phyloP scores from a whole-genome alignment of 768 basidiomycete species.

The Tephrocybe sp. region DNA sequence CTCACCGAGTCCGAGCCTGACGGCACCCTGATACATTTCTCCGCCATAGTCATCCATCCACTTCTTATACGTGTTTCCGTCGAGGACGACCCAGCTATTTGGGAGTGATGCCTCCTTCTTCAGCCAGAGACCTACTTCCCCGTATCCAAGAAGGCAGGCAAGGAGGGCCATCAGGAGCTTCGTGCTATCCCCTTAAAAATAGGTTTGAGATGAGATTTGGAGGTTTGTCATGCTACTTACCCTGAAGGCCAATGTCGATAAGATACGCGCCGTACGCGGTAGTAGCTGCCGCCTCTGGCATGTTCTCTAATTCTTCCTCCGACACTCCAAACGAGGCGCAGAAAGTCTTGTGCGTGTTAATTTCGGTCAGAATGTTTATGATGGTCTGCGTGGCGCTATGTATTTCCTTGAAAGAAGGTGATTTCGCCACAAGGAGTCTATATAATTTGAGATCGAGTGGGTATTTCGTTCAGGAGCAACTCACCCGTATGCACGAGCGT shows the following conservation, averaged over 20 bases:
- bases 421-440: conserved; percentile 80
- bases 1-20: conserved; percentile 73
- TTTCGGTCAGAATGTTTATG: conserved; percentile 65
- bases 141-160: conserved; percentile 89
- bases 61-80: conserved; percentile 70
- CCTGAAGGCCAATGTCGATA: conserved; percentile 74
- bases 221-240: conserved; percentile 31
- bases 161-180: conserved; percentile 80
- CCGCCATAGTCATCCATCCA: conserved; percentile 87
- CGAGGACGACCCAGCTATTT: conserved; percentile 56
- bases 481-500: conserved; percentile 78
- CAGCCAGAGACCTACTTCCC: conserved; percentile 88
- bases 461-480: conserved; percentile 17
- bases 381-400: conserved; percentile 63
- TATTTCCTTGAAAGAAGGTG: conserved; percentile 62
- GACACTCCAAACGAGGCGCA: conserved; percentile 73
- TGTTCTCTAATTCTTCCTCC: conserved; percentile 55
- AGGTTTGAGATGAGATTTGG: background rate
- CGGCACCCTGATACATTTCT: conserved; percentile 67
- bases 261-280: conserved; percentile 89
- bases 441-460: background rate
- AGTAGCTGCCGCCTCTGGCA: conserved; percentile 68
- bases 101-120: conserved; percentile 48
- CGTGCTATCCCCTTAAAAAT: conserved; percentile 57
- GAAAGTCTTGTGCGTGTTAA: conserved; percentile 67